A percentile compares a stretch with the other conserved stretches of the same genome.
Conservation (phyloP, 805 yeast genomes). For the Ogataea methylovora region DNA sequence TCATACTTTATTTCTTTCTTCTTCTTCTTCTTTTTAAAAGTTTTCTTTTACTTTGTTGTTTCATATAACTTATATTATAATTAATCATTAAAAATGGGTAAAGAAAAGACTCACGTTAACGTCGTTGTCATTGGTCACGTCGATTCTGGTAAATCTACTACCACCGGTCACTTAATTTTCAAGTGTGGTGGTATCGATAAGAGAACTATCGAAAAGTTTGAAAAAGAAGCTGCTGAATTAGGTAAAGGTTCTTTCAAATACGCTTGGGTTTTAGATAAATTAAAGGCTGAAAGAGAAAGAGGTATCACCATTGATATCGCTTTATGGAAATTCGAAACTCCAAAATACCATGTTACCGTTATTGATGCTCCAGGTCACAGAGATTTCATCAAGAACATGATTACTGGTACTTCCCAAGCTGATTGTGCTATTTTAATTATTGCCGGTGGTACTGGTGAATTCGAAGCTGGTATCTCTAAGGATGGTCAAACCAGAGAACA, state of each 20-base stretch:
- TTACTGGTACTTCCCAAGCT: slow-evolving; percentile 92
- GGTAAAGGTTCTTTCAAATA: slow-evolving; percentile 97
- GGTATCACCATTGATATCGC: slow-evolving; percentile 96
- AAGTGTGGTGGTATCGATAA: slow-evolving; percentile 99
- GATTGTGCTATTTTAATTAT: slow-evolving; percentile 87
- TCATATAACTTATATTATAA: background rate
- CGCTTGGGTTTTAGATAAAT: slow-evolving; percentile 96
- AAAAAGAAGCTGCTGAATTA: slow-evolving; percentile 95
- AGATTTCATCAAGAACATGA: slow-evolving; percentile 95
- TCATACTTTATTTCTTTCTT: background rate
- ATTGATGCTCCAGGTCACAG: slow-evolving; percentile 96
- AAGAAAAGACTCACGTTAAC: slow-evolving; percentile 97
- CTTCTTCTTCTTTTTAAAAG: background rate
- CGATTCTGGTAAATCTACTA: slow-evolving; percentile 98
- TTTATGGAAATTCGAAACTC: slow-evolving; percentile 89
- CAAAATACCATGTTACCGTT: slow-evolving; percentile 82
- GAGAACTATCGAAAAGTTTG: slow-evolving; percentile 98
- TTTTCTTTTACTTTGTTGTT: background rate
- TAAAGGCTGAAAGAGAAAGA: slow-evolving; percentile 94
- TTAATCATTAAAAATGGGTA: slow-evolving; percentile 46
- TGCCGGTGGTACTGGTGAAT: slow-evolving; percentile 91
- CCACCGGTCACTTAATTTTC: slow-evolving; percentile 98
- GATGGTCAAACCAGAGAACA: slow-evolving; percentile 96
- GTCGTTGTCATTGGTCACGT: slow-evolving; percentile 99
- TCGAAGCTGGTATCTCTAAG: slow-evolving; percentile 92